Base-by-base conservation (phyloP, 2,329 filamentous ascomycete species). In the Dryadomyces quercus-mongolicae region DNA sequence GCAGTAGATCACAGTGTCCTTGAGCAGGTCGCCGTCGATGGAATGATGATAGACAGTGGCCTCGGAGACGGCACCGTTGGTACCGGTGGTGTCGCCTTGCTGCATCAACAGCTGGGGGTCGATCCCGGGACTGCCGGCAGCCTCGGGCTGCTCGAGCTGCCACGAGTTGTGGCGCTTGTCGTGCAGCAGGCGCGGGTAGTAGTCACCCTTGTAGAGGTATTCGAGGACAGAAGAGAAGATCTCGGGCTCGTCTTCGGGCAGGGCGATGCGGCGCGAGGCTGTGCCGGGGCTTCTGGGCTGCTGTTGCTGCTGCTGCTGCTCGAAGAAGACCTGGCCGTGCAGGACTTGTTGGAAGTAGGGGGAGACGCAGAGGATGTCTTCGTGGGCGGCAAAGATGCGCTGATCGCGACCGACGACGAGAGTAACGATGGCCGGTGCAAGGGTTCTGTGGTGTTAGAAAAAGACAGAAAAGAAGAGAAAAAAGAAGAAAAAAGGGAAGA, bases 121-220 rank as follows among this genome's bases (percentile, higher is more conserved):
- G 44, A 8, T 13, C 12, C 38, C 12, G 18, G 42, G 42, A 16
- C 42, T 44, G 22, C 71, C 68, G 58, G 75, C 65, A 58, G 75
- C 72, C 8, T 70, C 73, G 16, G 21, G 34, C 51, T 81, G 79
- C 68, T 94, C 89, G n/a, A 95, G 73, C 65, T 86, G 84, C 85
- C 88, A 95, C 52, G 81, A 84, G 67, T 88, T 83, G 54, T 81
- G 80, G 59, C 84, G 82, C 73, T 90, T 89, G 71, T 92, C 88
- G 70, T 89, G 88, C 55, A 88, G 71, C 22, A 95, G 76, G 18
- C 86, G 85, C 3, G 91, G 90, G 62, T 85, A 91, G 72, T 95
- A 95, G 69, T 95, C 91, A 59, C 90, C 90, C 71, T 94, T 94
- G 78, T 94, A 94, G 55, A 96, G 81, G 62, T 86, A 95, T 66